These are phyloP conservation scores for Pleurotus cornucopiae DNA, from an alignment of 768 basidiomycete species.

Conservation along the genomic window DNA sequence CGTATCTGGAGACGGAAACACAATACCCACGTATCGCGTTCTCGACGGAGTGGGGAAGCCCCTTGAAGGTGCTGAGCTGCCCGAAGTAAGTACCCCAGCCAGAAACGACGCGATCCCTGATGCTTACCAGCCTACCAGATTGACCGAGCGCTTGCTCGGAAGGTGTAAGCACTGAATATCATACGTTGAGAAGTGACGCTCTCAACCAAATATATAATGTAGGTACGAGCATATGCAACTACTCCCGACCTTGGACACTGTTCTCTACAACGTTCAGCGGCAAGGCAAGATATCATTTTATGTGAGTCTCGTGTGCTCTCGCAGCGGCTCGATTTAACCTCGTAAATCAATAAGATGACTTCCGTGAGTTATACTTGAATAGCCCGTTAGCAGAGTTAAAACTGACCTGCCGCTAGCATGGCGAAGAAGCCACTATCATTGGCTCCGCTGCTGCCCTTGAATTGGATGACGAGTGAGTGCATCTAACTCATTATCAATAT, in stretches of 20 bases:
- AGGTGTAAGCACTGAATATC: constrained; percentile 36
- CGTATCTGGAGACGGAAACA: constrained; percentile 51
- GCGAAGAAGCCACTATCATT: constrained; percentile 88
- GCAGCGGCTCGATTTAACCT: neutral
- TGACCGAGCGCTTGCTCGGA: constrained; percentile 61
- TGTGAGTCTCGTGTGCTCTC: constrained; percentile 37
- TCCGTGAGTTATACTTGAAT: constrained; percentile 45
- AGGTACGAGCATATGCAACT: constrained; percentile 80
- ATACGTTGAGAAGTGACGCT: neutral
- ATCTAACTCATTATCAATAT: neutral
- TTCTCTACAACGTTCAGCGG: constrained; percentile 88
- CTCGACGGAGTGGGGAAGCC: constrained; percentile 76
- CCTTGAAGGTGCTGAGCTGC: constrained; percentile 68
- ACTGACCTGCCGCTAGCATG: constrained; percentile 45
- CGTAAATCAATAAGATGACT: constrained; percentile 58
- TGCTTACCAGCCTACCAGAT: constrained; percentile 38
- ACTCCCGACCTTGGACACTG: constrained; percentile 79
- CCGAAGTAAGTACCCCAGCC: constrained; percentile 49
- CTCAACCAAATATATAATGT: neutral
- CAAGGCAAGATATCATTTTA: constrained; percentile 94
- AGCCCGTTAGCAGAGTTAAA: neutral
- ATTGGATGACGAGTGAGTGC: constrained; percentile 75
- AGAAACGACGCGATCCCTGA: neutral
- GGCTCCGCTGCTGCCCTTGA: constrained; percentile 87
- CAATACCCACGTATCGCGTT: constrained; percentile 84